phyloP scores from a whole-genome alignment of 2,329 filamentous ascomycete genomes.

The Trichophaea hybrida region DNA sequence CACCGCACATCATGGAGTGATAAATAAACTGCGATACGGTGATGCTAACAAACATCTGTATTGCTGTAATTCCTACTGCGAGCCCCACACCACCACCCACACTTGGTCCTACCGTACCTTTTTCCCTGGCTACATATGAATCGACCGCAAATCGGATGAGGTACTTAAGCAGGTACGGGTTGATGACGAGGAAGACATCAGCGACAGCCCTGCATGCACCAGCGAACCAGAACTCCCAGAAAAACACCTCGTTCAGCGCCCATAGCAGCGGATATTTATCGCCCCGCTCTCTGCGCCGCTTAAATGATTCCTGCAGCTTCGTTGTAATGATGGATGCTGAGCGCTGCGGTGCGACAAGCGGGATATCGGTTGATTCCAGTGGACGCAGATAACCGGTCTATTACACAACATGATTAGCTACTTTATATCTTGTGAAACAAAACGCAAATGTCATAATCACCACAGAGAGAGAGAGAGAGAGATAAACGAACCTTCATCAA shows the following conservation, averaged over 20 bases:
- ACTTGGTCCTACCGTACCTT: conserved; percentile 43
- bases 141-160: conserved; percentile 73
- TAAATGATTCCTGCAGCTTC: conserved; percentile 53
- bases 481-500: conserved; percentile 55
- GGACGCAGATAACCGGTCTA: conserved; percentile 72
- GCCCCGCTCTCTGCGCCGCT: conserved; percentile 50
- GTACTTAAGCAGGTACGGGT: conserved; percentile 72
- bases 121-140: conserved; percentile 53
- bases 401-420: neutral
- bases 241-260: conserved; percentile 77
- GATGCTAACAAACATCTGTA: conserved; percentile 73
- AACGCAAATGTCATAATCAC: neutral
- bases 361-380: conserved; percentile 73
- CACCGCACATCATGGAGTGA: conserved; percentile 79
- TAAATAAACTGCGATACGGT: conserved; percentile 86
- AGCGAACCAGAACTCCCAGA: conserved; percentile 69
- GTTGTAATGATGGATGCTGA: conserved; percentile 54
- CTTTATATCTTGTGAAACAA: neutral
- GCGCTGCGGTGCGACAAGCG: conserved; percentile 70
- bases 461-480: conserved; percentile 7
- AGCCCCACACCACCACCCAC: conserved; percentile 68
- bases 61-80: conserved; percentile 66
- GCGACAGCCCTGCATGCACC: conserved; percentile 61
- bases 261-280: conserved; percentile 60
- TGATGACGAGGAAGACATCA: conserved; percentile 60